phyloP scores from a whole-genome alignment of 1,284 basidiomycete genomes.

The Rhodofomes roseus region DNA sequence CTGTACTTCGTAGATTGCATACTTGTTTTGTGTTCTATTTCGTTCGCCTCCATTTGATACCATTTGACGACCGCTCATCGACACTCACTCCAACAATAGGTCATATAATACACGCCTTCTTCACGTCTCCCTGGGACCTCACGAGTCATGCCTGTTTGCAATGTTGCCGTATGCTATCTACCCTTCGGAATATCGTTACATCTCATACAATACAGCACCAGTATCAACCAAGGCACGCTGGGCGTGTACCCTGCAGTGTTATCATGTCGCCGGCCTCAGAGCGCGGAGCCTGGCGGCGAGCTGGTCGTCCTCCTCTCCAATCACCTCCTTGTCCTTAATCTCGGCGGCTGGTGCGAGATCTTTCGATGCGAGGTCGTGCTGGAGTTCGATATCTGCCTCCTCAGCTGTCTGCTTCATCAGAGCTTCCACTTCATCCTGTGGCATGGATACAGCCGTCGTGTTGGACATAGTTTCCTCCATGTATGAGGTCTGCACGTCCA shows the following conservation, averaged over 20 bases:
- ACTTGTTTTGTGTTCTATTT: neutral
- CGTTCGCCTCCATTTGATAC: neutral
- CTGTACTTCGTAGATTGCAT: conserved; percentile 6
- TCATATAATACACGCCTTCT: neutral
- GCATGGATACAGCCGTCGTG: conserved; percentile 90
- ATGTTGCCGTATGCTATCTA: neutral
- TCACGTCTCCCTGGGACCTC: neutral
- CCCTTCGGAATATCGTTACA: neutral
- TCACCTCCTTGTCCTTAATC: conserved; percentile 49
- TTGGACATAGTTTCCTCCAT: conserved; percentile 97
- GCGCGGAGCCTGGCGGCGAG: conserved; percentile 81
- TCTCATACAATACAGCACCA: neutral
- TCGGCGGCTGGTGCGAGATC: conserved; percentile 55
- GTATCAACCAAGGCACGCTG: neutral
- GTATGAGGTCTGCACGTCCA: conserved; percentile 97
- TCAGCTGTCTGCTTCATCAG: conserved; percentile 95
- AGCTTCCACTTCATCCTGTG: conserved; percentile 95
- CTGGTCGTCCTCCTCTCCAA: conserved; percentile 75
- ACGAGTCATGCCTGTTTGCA: neutral
- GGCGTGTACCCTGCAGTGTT: neutral
- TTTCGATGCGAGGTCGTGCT: conserved; percentile 82
- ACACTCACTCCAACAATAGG: neutral
- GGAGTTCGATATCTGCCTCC: conserved; percentile 94
- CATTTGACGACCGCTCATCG: neutral
- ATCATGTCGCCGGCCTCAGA: conserved; percentile 67